Evolutionary conservation across 2,329 filamentous ascomycete genomes (phyloP), one percentile per base, ranked within the genome.

Genomic region (Phymatotrichopsis omnivora): DNA sequence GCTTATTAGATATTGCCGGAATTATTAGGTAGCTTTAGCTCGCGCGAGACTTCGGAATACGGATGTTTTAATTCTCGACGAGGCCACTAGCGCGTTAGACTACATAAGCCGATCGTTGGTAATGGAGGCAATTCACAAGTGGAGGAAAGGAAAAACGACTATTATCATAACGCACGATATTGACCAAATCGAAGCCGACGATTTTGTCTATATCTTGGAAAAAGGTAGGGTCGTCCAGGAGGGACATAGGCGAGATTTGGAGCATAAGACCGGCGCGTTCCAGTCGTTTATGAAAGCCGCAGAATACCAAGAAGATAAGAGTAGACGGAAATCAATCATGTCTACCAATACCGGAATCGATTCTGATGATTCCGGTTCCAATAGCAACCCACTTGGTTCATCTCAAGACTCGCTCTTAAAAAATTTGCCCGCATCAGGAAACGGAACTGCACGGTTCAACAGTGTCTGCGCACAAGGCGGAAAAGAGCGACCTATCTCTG

Each of bases 111-210:
- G 80, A 50, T 65, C 65, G 0, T 63, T 78, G 10, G 73, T 94
- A 28, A 80, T 93, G 70, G 74, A 82, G 31, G 75, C 78, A 0
- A 80, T 95, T 41, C 72, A 85, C 6, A 60, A 72, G 16, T 95
- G 86, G 89, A 73, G 91, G 17, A 67, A 65, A 27, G 80, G 74
- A 0, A 91, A 84, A 61, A 95, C 87, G 0, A 96, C 89, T 0
- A 83, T 96, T 40, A 76, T 96, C 54, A 89, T 96, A 57, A 95
- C 91, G 0, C 89, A 96, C 58, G 85, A 96, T 53, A 73, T 91
- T 24, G 73, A 76, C 0, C 82, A 89, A 54, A 89, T 96, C 7
- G 62, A 66, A 4, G 65, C 75, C 0, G 62, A 77, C 0, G 86
- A 96, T 52, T 87, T 80, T 51, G 73, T 93, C 0, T 93, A 87